Base-by-base conservation (phyloP, 208 protist species). In the Novymonas esmeraldas region DNA sequence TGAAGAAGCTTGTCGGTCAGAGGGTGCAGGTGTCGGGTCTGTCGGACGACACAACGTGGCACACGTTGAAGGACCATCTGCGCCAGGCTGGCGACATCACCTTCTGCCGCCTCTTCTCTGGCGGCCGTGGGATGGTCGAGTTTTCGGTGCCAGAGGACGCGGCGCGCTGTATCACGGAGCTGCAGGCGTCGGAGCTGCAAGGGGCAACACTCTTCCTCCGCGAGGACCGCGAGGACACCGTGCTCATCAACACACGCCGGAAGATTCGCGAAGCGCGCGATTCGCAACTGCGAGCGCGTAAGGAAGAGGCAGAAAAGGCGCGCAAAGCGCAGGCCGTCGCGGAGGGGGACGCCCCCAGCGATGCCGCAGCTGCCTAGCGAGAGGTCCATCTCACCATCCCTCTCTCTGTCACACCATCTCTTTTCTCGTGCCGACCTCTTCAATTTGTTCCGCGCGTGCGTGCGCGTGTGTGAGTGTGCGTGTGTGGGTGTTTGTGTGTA, bases 1-100 rank as follows among this genome's bases (percentile, higher is more conserved):
- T 96, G 36, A 93, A 94, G 69, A 96, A 96, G 65, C 80, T 96
- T 18, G 90, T 96, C 4, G 93, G 93, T 3, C 87, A 93, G 73
- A 75, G 89, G 13, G 87, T 97, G 28, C 88, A 90, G 55, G 79
- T 97, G 28, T 82, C 82, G 6, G 89, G 89, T 16, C 79, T 97
- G 5, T 79, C 89, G 16, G 89, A 94, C 45, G 83, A 90, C 22
- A 96, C 90, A 1, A 89, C 84, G 6, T 97, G 93, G 93, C 90
- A 94, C 44, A 91, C 82, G 18, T 64, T 97, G 33, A 97, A 97
- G 73, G 91, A 95, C 61, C 90, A 97, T 70, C 78, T 97, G 45
- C 85, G 86, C 2, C 82, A 95, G 60, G 84, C 87, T 4, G 90
- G 82, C 34, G 85, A 96, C 67, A 82, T 95, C 22, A 87, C 78